These are phyloP conservation scores for Citrullus colocynthis DNA, from an alignment of 306 rosid genomes.

Conservation along the genomic window DNA sequence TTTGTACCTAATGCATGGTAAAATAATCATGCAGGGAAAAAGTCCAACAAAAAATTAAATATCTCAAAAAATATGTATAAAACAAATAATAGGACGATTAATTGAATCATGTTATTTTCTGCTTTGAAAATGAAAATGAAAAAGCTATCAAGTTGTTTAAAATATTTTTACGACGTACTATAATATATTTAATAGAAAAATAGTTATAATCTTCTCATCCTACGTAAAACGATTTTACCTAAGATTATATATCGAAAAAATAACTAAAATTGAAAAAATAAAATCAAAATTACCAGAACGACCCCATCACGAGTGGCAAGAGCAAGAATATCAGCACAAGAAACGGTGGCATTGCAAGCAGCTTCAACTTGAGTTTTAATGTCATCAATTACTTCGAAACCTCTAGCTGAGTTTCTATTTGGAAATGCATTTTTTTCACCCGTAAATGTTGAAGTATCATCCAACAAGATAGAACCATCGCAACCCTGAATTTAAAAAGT, in stretches of 20 bases:
- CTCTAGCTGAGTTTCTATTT: conserved; percentile 44
- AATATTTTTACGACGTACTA: not conserved
- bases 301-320: conserved; percentile 68
- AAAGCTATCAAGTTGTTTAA: not conserved
- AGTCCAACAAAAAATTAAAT: not conserved
- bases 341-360: conserved; percentile 48
- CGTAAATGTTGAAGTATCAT: conserved; percentile 36
- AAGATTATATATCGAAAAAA: not conserved
- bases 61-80: not conserved
- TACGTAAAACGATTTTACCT: not conserved
- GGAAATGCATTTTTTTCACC: conserved; percentile 72
- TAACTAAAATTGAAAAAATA: not conserved
- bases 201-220: not conserved
- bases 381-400: conserved; percentile 59
- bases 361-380: conserved; percentile 60
- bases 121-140: not conserved
- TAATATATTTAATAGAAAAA: not conserved
- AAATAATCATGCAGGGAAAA: not conserved
- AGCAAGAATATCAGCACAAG: conserved; percentile 82
- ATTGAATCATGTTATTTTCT: not conserved
- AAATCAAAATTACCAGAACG: conserved; percentile 18
- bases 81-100: not conserved
- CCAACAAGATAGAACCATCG: conserved; percentile 57
- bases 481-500: conserved; percentile 33
- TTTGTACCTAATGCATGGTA: not conserved